Percentiles rank a stretch among this genome's conserved stretches.
These are phyloP conservation scores for Phaffomyces antillensis DNA, from an alignment of 805 yeast species.

Conservation along the genomic window DNA sequence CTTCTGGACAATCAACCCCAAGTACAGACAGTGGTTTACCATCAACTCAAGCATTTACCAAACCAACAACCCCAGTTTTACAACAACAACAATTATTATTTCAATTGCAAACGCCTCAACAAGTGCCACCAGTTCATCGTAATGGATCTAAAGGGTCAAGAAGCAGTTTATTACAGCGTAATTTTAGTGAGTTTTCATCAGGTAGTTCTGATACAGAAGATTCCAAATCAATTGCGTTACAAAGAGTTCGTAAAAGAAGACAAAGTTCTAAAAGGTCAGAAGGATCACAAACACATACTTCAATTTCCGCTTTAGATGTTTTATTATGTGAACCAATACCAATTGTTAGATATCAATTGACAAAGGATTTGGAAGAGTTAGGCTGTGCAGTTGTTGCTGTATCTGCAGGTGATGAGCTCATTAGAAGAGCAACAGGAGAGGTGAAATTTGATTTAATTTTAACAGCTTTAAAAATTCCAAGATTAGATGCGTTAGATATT, in stretches of 20 bases:
- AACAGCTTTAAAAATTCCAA: slow-evolving; percentile 63
- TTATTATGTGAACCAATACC: slow-evolving; percentile 85
- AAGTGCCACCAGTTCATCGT: not conserved
- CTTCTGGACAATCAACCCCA: slow-evolving; percentile 29
- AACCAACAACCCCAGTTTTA: slow-evolving; percentile 18
- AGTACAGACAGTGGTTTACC: slow-evolving; percentile 26
- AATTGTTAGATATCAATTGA: slow-evolving; percentile 61
- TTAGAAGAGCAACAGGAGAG: slow-evolving; percentile 74
- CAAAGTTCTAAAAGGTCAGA: slow-evolving; percentile 36
- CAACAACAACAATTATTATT: slow-evolving; percentile 8
- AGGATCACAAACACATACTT: slow-evolving; percentile 4
- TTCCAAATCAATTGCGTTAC: slow-evolving; percentile 39
- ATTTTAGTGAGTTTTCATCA: slow-evolving; percentile 35
- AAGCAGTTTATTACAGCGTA: slow-evolving; percentile 17
- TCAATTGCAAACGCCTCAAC: not conserved
- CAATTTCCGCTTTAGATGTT: slow-evolving; percentile 46
- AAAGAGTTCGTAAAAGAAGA: slow-evolving; percentile 47
- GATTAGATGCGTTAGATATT: slow-evolving; percentile 67
- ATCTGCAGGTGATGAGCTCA: slow-evolving; percentile 73
- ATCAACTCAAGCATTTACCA: slow-evolving; percentile 12
- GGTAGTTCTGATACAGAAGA: slow-evolving; percentile 65
- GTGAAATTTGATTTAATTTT: slow-evolving; percentile 80
- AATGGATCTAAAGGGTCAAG: slow-evolving; percentile 15
- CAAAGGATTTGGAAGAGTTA: slow-evolving; percentile 52
- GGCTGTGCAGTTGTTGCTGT: slow-evolving; percentile 81